phyloP scores from a whole-genome alignment of 352 stramenopile species.

The Phytophthora multivora region DNA sequence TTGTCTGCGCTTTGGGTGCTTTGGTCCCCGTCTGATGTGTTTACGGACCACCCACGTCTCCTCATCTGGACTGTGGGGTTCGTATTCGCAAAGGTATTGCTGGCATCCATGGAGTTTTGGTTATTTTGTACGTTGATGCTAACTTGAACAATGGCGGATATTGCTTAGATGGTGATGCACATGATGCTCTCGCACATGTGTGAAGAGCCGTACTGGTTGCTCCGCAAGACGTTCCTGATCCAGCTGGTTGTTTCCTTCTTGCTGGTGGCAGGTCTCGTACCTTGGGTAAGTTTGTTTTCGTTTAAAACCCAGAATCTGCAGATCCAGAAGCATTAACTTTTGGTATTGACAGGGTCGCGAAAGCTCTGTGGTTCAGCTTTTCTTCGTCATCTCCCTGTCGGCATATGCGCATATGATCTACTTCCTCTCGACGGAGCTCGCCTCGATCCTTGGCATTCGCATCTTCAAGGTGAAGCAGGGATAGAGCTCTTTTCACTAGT shows the following conservation, averaged over 20 bases:
- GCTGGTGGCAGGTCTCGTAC: slow-evolving; percentile 73
- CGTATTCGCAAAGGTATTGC: slow-evolving; percentile 76
- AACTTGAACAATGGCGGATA: neutral
- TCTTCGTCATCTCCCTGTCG: slow-evolving; percentile 74
- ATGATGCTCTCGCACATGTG: slow-evolving; percentile 91
- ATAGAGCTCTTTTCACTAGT: slow-evolving; percentile 13
- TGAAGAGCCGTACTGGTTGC: slow-evolving; percentile 84
- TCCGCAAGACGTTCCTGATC: slow-evolving; percentile 83
- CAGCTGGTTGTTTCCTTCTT: slow-evolving; percentile 67
- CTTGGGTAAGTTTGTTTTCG: slow-evolving; percentile 54
- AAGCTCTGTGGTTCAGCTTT: slow-evolving; percentile 71
- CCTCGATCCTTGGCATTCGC: slow-evolving; percentile 74
- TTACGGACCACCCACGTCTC: slow-evolving; percentile 78
- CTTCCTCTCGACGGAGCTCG: slow-evolving; percentile 76
- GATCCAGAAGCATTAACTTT: neutral
- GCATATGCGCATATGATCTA: slow-evolving; percentile 88
- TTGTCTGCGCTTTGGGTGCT: slow-evolving; percentile 78
- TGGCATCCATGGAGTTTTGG: too few species aligned
- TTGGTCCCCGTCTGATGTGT: slow-evolving; percentile 84
- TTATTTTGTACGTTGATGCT: neutral
- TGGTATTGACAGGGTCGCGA: slow-evolving; percentile 53
- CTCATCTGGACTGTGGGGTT: slow-evolving; percentile 88
- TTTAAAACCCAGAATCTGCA: too few species aligned
- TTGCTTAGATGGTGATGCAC: slow-evolving; percentile 86
- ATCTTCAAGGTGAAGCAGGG: slow-evolving; percentile 85